Conservation (phyloP, 2,329 filamentous ascomycete genomes). For the Allantophomopsis cytisporea region DNA sequence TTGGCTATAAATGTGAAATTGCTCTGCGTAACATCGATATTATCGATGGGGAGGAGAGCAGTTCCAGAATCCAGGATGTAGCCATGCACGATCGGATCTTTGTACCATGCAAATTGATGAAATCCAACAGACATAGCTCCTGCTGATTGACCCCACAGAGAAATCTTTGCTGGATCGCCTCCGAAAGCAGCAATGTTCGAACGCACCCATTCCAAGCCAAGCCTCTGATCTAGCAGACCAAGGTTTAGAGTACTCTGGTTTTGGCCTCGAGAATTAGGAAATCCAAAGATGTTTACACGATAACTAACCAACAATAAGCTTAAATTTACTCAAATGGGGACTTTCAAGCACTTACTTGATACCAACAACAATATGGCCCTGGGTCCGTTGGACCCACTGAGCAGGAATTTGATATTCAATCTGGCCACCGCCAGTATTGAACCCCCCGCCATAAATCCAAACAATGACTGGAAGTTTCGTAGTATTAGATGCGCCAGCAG, state of each 20-base stretch:
- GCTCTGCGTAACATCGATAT: not conserved
- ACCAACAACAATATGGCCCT: conserved; percentile 28
- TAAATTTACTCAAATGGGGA: conserved; percentile 19
- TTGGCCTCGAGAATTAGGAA: conserved; percentile 8
- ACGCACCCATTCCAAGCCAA: conserved; percentile 42
- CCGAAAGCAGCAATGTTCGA: conserved; percentile 43
- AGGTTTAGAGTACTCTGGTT: conserved; percentile 17
- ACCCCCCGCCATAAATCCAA: conserved; percentile 50
- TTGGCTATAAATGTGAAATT: not conserved
- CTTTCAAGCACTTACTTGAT: conserved; percentile 53
- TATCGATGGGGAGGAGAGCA: not conserved
- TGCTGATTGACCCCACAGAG: conserved; percentile 37
- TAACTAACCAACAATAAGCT: conserved; percentile 26
- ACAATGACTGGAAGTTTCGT: conserved; percentile 37
- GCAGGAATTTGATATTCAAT: conserved; percentile 26
- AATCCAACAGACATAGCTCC: conserved; percentile 22
- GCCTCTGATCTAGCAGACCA: conserved; percentile 46
- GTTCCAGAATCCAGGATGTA: conserved; percentile 10
- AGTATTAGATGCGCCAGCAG: conserved; percentile 19
- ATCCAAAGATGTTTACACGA: conserved; percentile 20
- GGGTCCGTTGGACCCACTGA: conserved; percentile 15
- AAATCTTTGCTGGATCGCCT: conserved; percentile 34
- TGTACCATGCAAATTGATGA: conserved; percentile 11
- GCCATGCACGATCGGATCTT: conserved; percentile 11
- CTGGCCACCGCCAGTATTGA: conserved; percentile 37